Evolutionary conservation across 2,329 filamentous ascomycete genomes (phyloP).

Genomic region (Aspergillus viridinutans): DNA sequence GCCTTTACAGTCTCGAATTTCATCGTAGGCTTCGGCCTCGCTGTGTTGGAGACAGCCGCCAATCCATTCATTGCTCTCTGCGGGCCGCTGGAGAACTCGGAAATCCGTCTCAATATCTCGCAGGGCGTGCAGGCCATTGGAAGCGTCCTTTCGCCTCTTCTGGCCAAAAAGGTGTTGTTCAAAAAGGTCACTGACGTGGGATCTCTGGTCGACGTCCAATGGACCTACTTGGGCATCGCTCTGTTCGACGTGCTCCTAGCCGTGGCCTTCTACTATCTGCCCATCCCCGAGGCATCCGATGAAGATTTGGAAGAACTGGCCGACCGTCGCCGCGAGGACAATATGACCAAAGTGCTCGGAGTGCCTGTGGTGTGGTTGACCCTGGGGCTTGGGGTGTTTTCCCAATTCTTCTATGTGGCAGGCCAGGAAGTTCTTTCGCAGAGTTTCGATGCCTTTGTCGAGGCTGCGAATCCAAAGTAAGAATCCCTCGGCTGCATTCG

Average conservation of each 20-base stretch:
- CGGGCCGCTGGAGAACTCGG: conserved; percentile 57
- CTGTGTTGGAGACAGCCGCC: conserved; percentile 56
- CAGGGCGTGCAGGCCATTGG: conserved; percentile 60
- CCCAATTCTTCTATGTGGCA: conserved; percentile 59
- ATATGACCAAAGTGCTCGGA: conserved; percentile 42
- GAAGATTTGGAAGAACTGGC: conserved; percentile 55
- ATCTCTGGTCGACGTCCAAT: conserved; percentile 58
- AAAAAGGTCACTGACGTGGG: conserved; percentile 45
- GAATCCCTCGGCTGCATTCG: conserved; percentile 4
- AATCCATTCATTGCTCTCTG: conserved; percentile 62
- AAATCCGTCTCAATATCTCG: conserved; percentile 57
- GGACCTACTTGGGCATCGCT: conserved; percentile 61
- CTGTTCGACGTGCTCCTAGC: conserved; percentile 58
- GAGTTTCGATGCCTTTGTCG: conserved; percentile 45
- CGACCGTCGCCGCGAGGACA: conserved; percentile 48
- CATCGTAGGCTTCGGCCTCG: conserved; percentile 58
- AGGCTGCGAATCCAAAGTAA: conserved; percentile 31
- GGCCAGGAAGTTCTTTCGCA: conserved; percentile 55
- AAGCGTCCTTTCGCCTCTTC: conserved; percentile 55
- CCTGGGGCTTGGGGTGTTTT: conserved; percentile 51
- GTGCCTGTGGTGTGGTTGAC: conserved; percentile 54
- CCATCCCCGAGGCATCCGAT: conserved; percentile 59
- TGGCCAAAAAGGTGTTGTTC: conserved; percentile 58
- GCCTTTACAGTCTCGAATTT: conserved; percentile 61
- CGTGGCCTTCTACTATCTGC: conserved; percentile 58